Percentiles rank a stretch among this genome's conserved stretches.
phyloP scores from a whole-genome alignment of 2,329 filamentous ascomycete genomes.

The Aspergillus sp. region DNA sequence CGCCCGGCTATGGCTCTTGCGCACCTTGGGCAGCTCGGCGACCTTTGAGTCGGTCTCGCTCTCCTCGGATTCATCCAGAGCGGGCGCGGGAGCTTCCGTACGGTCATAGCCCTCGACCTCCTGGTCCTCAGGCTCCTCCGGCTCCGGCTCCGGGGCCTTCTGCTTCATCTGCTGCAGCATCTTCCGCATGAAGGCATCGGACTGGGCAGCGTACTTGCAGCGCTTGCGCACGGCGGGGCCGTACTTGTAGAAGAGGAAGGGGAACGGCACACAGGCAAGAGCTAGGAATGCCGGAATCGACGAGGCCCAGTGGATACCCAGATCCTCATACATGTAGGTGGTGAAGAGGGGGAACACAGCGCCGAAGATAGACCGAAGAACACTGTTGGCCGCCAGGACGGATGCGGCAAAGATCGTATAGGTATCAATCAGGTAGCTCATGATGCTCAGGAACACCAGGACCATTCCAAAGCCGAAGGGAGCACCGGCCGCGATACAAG shows the following conservation, averaged over 20 bases:
- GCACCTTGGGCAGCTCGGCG: slow-evolving; percentile 11
- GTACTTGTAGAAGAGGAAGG: slow-evolving; percentile 41
- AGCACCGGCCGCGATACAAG: slow-evolving; percentile 31
- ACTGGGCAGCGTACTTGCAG: slow-evolving; percentile 37
- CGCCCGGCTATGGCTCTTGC: slow-evolving; percentile 4
- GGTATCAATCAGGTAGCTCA: slow-evolving; percentile 43
- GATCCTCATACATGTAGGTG: slow-evolving; percentile 40
- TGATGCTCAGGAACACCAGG: slow-evolving; percentile 36
- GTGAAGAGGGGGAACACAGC: slow-evolving; percentile 48
- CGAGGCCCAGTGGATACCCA: slow-evolving; percentile 48
- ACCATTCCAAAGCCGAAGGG: slow-evolving; percentile 43
- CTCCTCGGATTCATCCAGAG: background rate
- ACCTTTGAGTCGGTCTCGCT: slow-evolving; percentile 8
- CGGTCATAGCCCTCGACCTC: background rate
- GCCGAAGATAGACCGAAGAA: slow-evolving; percentile 44
- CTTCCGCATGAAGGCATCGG: slow-evolving; percentile 27
- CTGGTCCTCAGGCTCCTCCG: slow-evolving; percentile 8
- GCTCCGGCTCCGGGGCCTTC: slow-evolving; percentile 1
- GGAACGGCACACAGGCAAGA: slow-evolving; percentile 39
- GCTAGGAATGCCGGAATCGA: slow-evolving; percentile 45
- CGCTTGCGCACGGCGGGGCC: slow-evolving; percentile 34
- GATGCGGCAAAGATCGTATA: slow-evolving; percentile 41
- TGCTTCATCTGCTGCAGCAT: slow-evolving; percentile 19
- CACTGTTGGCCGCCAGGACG: slow-evolving; percentile 41
- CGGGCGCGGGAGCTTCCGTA: background rate